Conservation (phyloP, 305 asterid genomes). For the Caryopteris hybrid region DNA sequence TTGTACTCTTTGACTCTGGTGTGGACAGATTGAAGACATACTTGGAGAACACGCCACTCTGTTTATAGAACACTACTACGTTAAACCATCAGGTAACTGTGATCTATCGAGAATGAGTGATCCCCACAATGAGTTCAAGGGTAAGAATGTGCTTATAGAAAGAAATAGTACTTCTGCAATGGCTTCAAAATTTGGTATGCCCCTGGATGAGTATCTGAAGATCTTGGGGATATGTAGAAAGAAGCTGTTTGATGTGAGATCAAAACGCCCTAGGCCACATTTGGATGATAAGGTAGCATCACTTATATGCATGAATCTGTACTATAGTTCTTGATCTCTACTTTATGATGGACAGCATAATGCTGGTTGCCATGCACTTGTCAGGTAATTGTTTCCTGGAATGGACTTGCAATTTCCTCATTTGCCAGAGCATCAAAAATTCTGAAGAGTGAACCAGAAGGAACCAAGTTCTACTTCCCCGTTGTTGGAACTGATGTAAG, state of each 20-base stretch:
- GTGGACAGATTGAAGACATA: slow-evolving; percentile 49
- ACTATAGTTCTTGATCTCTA: background rate
- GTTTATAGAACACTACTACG: slow-evolving; percentile 77
- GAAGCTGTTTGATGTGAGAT: slow-evolving; percentile 58
- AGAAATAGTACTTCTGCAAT: slow-evolving; percentile 51
- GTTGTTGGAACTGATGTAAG: slow-evolving; percentile 68
- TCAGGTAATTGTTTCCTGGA: slow-evolving; percentile 96
- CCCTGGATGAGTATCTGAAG: slow-evolving; percentile 53
- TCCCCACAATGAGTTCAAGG: slow-evolving; percentile 82
- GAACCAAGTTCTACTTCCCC: slow-evolving; percentile 61
- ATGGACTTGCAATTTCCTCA: slow-evolving; percentile 84
- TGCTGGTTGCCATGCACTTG: background rate
- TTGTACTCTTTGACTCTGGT: background rate
- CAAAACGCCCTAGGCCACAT: slow-evolving; percentile 74
- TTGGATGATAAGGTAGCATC: slow-evolving; percentile 81
- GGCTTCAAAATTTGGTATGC: slow-evolving; percentile 63
- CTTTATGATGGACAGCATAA: background rate
- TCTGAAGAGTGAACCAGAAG: slow-evolving; percentile 63
- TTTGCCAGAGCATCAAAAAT: slow-evolving; percentile 88
- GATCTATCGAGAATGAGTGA: slow-evolving; percentile 92
- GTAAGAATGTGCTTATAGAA: slow-evolving; percentile 79
- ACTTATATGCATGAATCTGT: background rate
- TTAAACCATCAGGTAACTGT: slow-evolving; percentile 81
- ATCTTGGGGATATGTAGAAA: slow-evolving; percentile 54
- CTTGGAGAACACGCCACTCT: slow-evolving; percentile 69